Evolutionary conservation across 768 basidiomycete genomes (phyloP), one percentile per base, ranked within the genome.

Genomic region (Russula abietina): DNA sequence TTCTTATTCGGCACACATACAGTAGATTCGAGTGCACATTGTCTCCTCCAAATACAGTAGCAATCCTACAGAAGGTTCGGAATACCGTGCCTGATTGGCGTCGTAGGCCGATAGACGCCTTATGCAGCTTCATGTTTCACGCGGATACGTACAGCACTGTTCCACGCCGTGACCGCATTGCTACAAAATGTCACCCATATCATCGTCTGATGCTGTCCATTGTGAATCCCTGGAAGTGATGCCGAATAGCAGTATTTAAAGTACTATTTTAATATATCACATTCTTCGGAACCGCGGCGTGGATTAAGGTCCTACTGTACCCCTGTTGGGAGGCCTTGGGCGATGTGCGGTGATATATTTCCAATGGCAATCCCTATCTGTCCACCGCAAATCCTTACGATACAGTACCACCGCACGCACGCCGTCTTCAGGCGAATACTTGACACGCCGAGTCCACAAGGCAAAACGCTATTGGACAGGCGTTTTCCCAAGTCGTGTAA

Each of bases 401-500:
- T 39, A 7, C 38, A 36, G 24, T 38, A 41, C 3, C 9, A 17
- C 17, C 28, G 26, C 33, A 50, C 48, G 4, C 8, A 30, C 26
- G 38, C 26, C 53, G 24, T 26, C 22, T 38, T 14, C 19, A 8
- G 36, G 33, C 7, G 52, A 22, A 36, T 12, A 33, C 14, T 17
- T 24, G 59, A 60, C 41, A 51, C 28, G 58, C 28, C 32, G 28
- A 26, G 33, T 33, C 33, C 50, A 33, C 57, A 58, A 58, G 46
- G 57, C 57, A 36, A 17, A 51, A 22, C 39, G 51, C 52, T 36
- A 45, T 22, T 10, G n/a, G 45, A 46, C 45, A 46, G 45, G 45
- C 45, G 22, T 12, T 46, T 22, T 22, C n/a, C 22, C n/a, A 46
- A 46, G 45, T 5, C 45, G 19, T 22, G 45, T 11, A 46, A 46